Conservation (phyloP, 768 basidiomycete species). For the Kwoniella dejecticola region DNA sequence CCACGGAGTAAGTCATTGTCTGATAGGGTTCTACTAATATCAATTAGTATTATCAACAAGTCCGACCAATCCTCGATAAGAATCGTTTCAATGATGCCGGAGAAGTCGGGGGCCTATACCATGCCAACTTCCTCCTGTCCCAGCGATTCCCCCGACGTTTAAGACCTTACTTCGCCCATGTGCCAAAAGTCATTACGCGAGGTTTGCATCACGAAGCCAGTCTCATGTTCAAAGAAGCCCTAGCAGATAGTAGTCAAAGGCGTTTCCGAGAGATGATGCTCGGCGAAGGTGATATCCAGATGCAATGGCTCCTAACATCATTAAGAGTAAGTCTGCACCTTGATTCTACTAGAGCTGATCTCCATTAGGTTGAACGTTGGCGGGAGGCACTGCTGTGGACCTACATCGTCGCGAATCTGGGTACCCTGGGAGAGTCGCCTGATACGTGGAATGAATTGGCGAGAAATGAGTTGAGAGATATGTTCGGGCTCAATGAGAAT, state of each 20-base stretch:
- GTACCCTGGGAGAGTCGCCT: constrained; percentile 21
- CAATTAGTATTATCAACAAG: constrained; percentile 38
- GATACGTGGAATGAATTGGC: constrained; percentile 37
- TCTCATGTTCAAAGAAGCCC: constrained; percentile 48
- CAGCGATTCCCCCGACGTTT: constrained; percentile 46
- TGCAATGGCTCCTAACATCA: constrained; percentile 49
- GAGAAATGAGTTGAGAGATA: constrained; percentile 35
- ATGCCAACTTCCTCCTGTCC: constrained; percentile 50
- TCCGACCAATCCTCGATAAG: constrained; percentile 46
- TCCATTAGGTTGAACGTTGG: constrained; percentile 49
- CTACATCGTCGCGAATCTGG: constrained; percentile 47
- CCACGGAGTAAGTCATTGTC: constrained; percentile 30
- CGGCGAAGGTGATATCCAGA: constrained; percentile 50
- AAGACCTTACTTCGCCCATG: constrained; percentile 52
- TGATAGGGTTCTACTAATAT: background rate
- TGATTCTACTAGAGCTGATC: constrained; percentile 1
- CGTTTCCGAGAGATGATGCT: constrained; percentile 46
- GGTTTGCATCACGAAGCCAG: constrained; percentile 51
- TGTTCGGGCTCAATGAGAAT: constrained; percentile 40
- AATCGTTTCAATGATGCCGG: constrained; percentile 47
- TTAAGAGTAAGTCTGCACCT: constrained; percentile 28
- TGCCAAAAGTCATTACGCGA: constrained; percentile 51
- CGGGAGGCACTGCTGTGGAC: constrained; percentile 55
- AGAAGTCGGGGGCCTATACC: constrained; percentile 47
- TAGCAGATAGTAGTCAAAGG: constrained; percentile 37